Evolutionary conservation across 1,284 basidiomycete genomes (phyloP).

Genomic region (Ceraceosorus guamensis): DNA sequence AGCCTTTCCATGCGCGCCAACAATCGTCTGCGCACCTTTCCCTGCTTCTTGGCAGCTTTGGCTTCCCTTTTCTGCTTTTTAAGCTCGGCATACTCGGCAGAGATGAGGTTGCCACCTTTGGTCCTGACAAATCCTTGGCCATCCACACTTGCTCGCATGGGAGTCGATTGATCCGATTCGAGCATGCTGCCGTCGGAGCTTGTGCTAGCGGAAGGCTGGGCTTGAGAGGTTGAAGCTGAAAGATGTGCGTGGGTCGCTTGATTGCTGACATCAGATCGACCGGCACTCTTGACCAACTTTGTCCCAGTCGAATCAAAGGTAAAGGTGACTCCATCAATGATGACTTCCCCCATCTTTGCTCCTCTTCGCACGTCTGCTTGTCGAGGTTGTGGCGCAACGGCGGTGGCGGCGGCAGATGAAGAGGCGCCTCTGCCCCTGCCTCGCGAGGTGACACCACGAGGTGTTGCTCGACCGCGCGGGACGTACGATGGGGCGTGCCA

Average conservation of each 20-base stretch:
- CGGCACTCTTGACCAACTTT: slow-evolving; percentile 50
- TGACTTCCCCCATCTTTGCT: slow-evolving; percentile 48
- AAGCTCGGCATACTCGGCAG: slow-evolving; percentile 35
- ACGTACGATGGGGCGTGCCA: neutral
- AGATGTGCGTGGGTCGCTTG: neutral
- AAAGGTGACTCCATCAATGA: slow-evolving; percentile 54
- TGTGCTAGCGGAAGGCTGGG: neutral
- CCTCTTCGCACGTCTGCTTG: slow-evolving; percentile 23
- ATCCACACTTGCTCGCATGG: slow-evolving; percentile 41
- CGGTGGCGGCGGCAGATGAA: slow-evolving; percentile 18
- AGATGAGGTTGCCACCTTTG: slow-evolving; percentile 51
- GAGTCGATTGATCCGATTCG: slow-evolving; percentile 11
- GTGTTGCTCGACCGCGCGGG: neutral
- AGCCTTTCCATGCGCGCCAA: slow-evolving; percentile 27
- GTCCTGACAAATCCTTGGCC: slow-evolving; percentile 50
- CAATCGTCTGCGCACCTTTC: too few relatives aligned
- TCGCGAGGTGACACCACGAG: slow-evolving; percentile 28
- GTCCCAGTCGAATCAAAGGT: slow-evolving; percentile 53
- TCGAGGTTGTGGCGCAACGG: neutral
- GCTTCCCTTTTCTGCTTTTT: slow-evolving; percentile 26
- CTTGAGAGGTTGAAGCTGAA: slow-evolving; percentile 6
- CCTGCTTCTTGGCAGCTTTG: slow-evolving; percentile 23
- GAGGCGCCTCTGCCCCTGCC: slow-evolving; percentile 28
- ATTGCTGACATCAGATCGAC: slow-evolving; percentile 8
- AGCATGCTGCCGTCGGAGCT: neutral